These are phyloP conservation scores for Batkoa obscura DNA, from an alignment of 371 early-diverging fungal genomes.

Conservation along the genomic window DNA sequence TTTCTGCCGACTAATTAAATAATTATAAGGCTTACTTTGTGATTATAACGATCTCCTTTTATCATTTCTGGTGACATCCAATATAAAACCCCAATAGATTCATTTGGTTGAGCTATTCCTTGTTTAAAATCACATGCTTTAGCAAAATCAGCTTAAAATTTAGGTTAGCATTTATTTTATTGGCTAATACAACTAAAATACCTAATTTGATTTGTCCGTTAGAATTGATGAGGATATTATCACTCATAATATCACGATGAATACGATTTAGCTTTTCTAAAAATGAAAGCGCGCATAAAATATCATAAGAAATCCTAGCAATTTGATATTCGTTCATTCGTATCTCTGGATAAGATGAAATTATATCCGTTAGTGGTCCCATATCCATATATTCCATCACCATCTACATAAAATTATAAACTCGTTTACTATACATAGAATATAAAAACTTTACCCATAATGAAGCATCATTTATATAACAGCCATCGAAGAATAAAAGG, in stretches of 20 bases:
- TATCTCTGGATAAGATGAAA: conserved; percentile 22
- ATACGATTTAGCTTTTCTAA: conserved; percentile 78
- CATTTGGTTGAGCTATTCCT: conserved; percentile 35
- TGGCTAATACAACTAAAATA: conserved; percentile 16
- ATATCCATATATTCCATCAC: conserved; percentile 68
- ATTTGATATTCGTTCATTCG: conserved; percentile 35
- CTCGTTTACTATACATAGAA: neutral
- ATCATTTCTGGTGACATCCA: conserved; percentile 98
- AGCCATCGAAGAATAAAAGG: conserved; percentile 46
- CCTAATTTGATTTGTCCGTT: conserved; percentile 50
- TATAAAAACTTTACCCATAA: conserved; percentile 25
- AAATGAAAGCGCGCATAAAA: conserved; percentile 69
- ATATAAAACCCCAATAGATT: conserved; percentile 62
- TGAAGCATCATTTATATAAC: conserved; percentile 33
- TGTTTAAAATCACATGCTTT: conserved; percentile 41
- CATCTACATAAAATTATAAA: conserved; percentile 20
- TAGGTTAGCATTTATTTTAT: conserved; percentile 40
- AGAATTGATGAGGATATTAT: conserved; percentile 49
- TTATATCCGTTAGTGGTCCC: conserved; percentile 47
- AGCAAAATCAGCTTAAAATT: conserved; percentile 47
- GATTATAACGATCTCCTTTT: conserved; percentile 48
- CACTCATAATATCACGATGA: conserved; percentile 87
- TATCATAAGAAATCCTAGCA: conserved; percentile 49
- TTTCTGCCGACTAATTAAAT: neutral
- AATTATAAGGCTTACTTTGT: conserved; percentile 27